Evolutionary conservation across 148 eudicot genomes (phyloP).

Genomic region (Beta vulgaris): DNA sequence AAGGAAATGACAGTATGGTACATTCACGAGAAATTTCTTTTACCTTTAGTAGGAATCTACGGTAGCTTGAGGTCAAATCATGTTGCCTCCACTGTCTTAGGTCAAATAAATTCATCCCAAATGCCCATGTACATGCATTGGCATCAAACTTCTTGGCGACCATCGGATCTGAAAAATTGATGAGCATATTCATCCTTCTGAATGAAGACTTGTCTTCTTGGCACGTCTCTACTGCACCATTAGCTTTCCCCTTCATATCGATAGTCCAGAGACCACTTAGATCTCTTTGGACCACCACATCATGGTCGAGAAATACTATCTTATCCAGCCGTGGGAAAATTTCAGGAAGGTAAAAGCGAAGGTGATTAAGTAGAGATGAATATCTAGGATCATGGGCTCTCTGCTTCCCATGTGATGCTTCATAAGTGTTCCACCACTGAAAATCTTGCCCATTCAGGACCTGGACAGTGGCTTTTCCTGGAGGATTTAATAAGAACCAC

Average conservation of each 20-base stretch:
- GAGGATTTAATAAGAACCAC: conserved; percentile 92
- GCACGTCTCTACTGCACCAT: conserved; percentile 92
- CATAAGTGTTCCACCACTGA: conserved; percentile 44
- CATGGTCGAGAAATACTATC: conserved; percentile 90
- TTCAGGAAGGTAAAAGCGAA: conserved; percentile 87
- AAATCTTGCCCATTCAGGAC: conserved; percentile 60
- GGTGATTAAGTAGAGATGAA: conserved; percentile 81
- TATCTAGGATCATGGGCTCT: conserved; percentile 69
- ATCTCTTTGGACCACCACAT: conserved; percentile 89
- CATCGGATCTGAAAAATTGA: conserved; percentile 79
- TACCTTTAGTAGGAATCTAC: conserved; percentile 68
- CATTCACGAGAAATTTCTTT: neutral
- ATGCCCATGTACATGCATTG: conserved; percentile 90
- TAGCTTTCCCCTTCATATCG: conserved; percentile 75
- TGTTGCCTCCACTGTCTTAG: conserved; percentile 69
- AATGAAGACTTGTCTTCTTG: conserved; percentile 54
- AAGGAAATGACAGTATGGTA: neutral
- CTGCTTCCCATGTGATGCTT: conserved; percentile 39
- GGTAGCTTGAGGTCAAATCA: conserved; percentile 61
- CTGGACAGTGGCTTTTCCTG: conserved; percentile 70
- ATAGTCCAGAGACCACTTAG: conserved; percentile 62
- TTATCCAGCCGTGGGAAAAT: conserved; percentile 74
- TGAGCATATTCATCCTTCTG: conserved; percentile 60
- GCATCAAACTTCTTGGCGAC: conserved; percentile 53
- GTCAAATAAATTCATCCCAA: conserved; percentile 97